These are phyloP conservation scores for Condylostoma magnum DNA, from an alignment of 169 alveolate genomes.

Conservation along the genomic window DNA sequence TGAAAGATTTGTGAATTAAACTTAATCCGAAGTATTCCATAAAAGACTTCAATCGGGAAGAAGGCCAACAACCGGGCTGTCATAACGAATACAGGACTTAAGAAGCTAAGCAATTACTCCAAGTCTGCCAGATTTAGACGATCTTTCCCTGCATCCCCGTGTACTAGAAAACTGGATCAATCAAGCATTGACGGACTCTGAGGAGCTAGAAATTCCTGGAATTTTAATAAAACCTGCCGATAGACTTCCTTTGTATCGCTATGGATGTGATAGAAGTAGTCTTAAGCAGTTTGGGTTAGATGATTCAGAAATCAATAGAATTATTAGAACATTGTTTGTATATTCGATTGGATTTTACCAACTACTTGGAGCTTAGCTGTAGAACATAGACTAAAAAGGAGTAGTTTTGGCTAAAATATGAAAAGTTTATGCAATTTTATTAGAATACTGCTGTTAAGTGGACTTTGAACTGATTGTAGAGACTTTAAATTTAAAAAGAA, in stretches of 20 bases:
- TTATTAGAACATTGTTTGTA: constrained; percentile 57
- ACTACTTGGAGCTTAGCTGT: constrained; percentile 33
- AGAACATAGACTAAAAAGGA: constrained; percentile 40
- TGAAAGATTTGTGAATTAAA: too few species aligned
- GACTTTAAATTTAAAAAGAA: constrained; percentile 37
- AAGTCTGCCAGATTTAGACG: too few species aligned
- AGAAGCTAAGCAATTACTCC: too few species aligned
- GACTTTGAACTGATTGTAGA: constrained; percentile 50
- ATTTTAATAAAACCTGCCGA: constrained; percentile 49
- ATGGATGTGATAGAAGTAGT: constrained; percentile 20
- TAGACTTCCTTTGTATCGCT: constrained; percentile 32
- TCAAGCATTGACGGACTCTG: constrained; percentile 58
- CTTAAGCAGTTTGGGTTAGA: constrained; percentile 1
- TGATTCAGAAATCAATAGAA: constrained; percentile 30
- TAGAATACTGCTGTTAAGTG: constrained; percentile 61
- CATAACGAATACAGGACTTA: too few species aligned
- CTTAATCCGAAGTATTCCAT: too few species aligned
- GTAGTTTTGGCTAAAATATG: constrained; percentile 43
- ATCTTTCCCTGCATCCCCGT: constrained; percentile 48
- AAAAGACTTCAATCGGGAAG: too few species aligned
- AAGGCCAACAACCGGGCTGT: too few species aligned
- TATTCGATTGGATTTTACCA: constrained; percentile 65
- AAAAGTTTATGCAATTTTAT: constrained; percentile 59
- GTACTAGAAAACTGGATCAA: constrained; percentile 60
- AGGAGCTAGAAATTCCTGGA: constrained; percentile 57